phyloP scores from a whole-genome alignment of 306 rosid genomes.

The Rosa lucieae region DNA sequence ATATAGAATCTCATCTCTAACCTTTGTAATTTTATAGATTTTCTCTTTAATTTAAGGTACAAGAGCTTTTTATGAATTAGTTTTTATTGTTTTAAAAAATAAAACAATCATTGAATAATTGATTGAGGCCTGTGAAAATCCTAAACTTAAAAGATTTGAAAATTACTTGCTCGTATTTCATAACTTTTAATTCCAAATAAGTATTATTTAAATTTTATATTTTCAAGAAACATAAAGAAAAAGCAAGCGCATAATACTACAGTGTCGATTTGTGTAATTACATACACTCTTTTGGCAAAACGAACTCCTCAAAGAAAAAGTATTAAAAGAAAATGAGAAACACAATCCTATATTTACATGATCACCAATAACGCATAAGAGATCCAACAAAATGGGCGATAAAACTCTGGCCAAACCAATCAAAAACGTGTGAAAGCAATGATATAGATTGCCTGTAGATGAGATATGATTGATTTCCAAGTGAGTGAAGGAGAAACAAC shows the following conservation, averaged over 20 bases:
- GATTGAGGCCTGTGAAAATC: neutral
- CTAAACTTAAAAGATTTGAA: too few relatives aligned
- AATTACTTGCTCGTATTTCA: neutral
- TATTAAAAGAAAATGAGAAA: neutral
- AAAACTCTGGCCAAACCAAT: neutral
- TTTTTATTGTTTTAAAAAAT: too few relatives aligned
- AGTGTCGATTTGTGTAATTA: neutral
- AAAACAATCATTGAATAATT: neutral
- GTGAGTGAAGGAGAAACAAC: neutral
- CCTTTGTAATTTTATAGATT: neutral
- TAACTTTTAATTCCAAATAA: neutral
- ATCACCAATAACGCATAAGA: neutral
- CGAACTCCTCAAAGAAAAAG: neutral
- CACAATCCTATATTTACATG: neutral
- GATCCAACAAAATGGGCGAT: neutral
- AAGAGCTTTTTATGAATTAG: neutral
- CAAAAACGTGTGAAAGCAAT: neutral
- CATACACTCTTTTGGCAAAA: neutral
- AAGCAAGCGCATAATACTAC: neutral
- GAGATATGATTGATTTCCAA: conserved; percentile 1
- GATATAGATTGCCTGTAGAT: neutral
- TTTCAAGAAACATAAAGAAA: neutral
- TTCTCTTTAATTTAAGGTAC: neutral
- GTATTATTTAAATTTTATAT: neutral
- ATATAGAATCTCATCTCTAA: neutral